Evolutionary conservation across 352 stramenopile genomes (phyloP).

Genomic region (Phytophthora aleatoria): DNA sequence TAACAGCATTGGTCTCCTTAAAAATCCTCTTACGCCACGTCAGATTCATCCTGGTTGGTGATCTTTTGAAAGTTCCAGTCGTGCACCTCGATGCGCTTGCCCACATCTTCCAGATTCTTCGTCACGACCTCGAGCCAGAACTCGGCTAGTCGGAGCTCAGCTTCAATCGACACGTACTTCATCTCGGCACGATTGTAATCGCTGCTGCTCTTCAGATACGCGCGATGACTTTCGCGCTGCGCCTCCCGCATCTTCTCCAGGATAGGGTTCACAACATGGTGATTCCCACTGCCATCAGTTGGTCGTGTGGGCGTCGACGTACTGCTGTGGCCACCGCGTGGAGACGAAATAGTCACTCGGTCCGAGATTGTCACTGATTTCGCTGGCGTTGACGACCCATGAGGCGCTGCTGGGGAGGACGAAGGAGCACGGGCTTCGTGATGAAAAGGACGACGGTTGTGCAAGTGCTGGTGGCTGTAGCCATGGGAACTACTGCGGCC

Average conservation of each 20-base stretch:
- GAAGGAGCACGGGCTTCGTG: constrained; percentile 12
- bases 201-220: constrained; percentile 58
- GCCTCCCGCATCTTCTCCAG: constrained; percentile 46
- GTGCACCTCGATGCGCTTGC: constrained; percentile 74
- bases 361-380: constrained; percentile 19
- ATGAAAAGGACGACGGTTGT: constrained; percentile 14
- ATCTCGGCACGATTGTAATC: constrained; percentile 67
- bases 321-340: constrained; percentile 15
- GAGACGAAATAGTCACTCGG: constrained; percentile 21
- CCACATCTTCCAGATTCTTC: constrained; percentile 74
- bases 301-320: constrained; percentile 12
- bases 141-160: constrained; percentile 65
- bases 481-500: constrained; percentile 8
- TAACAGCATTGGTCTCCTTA: constrained; percentile 12
- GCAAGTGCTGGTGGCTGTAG: constrained; percentile 17
- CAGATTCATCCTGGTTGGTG: constrained; percentile 33
- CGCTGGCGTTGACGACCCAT: constrained; percentile 10
- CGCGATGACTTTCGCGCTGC: constrained; percentile 48
- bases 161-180: constrained; percentile 54
- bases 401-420: constrained; percentile 16
- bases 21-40: constrained; percentile 21
- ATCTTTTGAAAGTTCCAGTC: constrained; percentile 84
- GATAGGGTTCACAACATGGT: constrained; percentile 37
- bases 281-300: constrained; percentile 8
- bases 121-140: constrained; percentile 67